Evolutionary conservation across 2,329 filamentous ascomycete species (phyloP), one percentile per base, ranked within the genome.

Genomic region (Apiospora kogelbergensis): DNA sequence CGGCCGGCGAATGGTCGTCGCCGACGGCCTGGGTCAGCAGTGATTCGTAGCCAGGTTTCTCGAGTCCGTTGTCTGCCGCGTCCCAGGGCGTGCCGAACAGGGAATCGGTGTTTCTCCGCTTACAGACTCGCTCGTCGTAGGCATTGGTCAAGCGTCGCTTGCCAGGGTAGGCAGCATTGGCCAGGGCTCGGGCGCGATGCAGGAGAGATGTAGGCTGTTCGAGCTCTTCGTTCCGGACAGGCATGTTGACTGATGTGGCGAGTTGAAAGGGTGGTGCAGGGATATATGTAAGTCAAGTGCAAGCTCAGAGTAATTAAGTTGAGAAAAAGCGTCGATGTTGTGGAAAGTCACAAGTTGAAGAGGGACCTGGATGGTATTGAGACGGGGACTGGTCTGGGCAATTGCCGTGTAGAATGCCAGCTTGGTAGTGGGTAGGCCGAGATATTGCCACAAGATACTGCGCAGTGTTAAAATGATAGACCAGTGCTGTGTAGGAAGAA

Each of bases 111-210:
- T 67, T 63, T 22, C 63, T 20, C 9, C 67, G 67, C 63, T 70
- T 70, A 42, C 45, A 64, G 20, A 66, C 48, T 7, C 63, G 40
- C 33, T 70, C 69, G 33, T 70, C 69, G 33, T 48, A 68, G 40
- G 66, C 69, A 6, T 66, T 65, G 42, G 53, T 57, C 10, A 53
- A 4, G 33, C 63, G 66, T 20, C 53, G 42, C 60, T 70, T 66
- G 53, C 63, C 67, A 2, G 69, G 66, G 10, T 53, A 66, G 63
- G 42, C 22, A n/a, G 63, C 67, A 15, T 53, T 46, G 26, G 65
- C 63, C 22, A 70, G 67, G 24, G 69, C 63, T 10, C 26, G 65
- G 30, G 45, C 44, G 17, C 65, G 65, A 17, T 53, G 65, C 17
- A 46, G 37, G n/a, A 65, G 15, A n/a, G 37, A 26, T 1, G 63